A percentile compares a stretch with the other conserved stretches of the same genome.
Conservation (phyloP, 176 grass and related monocot species). For the Tillandsia fasciculata region DNA sequence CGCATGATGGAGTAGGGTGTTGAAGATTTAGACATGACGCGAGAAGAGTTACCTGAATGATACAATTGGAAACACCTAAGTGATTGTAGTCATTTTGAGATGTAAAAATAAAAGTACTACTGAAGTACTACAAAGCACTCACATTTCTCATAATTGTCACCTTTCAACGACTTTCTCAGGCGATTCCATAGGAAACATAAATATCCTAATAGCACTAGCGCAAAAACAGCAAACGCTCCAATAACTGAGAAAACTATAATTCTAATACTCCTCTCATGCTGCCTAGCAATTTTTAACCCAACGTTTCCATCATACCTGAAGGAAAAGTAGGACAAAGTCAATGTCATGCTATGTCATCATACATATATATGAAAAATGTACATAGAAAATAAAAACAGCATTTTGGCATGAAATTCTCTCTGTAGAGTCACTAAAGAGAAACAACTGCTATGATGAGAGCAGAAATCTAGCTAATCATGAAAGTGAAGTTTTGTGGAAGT, state of each 20-base stretch:
- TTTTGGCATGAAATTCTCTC: background rate
- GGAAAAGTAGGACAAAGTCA: background rate
- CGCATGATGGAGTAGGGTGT: background rate
- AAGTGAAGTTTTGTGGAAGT: background rate
- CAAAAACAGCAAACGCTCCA: slow-evolving; percentile 5
- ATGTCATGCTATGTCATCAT: background rate
- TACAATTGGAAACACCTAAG: background rate
- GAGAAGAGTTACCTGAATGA: slow-evolving; percentile 1
- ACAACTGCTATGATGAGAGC: background rate
- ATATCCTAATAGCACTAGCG: slow-evolving; percentile 1
- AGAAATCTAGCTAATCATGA: background rate
- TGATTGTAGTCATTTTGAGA: no score
- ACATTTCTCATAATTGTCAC: background rate
- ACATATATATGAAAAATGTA: background rate
- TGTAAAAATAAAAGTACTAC: no score
- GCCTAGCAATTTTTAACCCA: background rate
- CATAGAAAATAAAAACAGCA: background rate
- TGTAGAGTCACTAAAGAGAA: background rate
- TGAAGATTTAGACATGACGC: slow-evolving; percentile 9
- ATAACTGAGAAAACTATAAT: background rate
- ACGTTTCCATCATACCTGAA: background rate
- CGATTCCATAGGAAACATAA: slow-evolving; percentile 1
- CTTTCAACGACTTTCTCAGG: background rate
- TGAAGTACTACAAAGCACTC: background rate
- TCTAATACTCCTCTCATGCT: background rate